phyloP scores from a whole-genome alignment of 164 flowering plant species.

The Stephania cephalantha region DNA sequence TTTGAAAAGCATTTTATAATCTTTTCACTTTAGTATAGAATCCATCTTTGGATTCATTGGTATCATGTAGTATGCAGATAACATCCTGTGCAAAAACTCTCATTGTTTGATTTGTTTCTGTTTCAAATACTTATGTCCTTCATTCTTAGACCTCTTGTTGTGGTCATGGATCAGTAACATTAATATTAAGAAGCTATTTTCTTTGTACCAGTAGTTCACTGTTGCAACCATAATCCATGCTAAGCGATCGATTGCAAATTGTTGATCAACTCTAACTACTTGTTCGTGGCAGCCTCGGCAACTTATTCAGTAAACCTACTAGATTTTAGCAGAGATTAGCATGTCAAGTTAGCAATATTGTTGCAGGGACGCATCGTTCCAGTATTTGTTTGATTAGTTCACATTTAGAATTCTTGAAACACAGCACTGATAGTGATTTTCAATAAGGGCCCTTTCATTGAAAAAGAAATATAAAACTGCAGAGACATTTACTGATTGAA shows the following conservation, averaged over 20 bases:
- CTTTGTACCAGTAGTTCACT: background rate
- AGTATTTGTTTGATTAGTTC: background rate
- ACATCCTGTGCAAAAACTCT: background rate
- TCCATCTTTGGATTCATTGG: slow-evolving; percentile 12
- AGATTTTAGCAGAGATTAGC: background rate
- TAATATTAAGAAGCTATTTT: background rate
- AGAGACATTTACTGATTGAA: background rate
- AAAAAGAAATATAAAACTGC: background rate
- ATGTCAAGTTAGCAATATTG: background rate
- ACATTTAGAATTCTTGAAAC: background rate
- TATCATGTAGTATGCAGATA: slow-evolving; percentile 10
- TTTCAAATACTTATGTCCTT: no score
- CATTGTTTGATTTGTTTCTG: background rate
- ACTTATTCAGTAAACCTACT: no score
- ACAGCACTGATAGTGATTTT: background rate
- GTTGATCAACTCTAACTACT: background rate
- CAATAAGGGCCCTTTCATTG: background rate
- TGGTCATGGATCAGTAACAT: background rate
- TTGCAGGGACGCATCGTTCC: background rate
- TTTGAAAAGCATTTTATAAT: background rate
- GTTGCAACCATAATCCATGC: background rate
- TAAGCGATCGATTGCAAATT: background rate
- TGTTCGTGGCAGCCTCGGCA: background rate
- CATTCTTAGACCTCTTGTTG: background rate
- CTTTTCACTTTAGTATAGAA: slow-evolving; percentile 2